Conservation (phyloP, 2,329 filamentous ascomycete genomes). For the Hypoxylon rubiginosum region DNA sequence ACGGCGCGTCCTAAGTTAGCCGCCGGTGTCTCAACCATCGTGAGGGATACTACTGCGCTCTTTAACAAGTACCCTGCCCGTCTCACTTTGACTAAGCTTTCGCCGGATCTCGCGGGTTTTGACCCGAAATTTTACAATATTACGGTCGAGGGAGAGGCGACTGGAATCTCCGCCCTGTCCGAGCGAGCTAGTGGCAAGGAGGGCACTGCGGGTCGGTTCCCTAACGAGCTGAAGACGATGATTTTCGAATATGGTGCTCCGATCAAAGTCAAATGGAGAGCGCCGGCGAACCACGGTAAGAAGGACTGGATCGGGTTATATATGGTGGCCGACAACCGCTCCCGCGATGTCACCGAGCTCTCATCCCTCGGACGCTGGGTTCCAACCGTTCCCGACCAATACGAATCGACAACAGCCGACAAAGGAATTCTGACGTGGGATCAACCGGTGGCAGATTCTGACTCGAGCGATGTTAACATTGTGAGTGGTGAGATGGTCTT, state of each 20-base stretch:
- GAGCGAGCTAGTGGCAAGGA: constrained; percentile 80
- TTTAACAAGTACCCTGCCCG: constrained; percentile 92
- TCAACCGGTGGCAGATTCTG: constrained; percentile 65
- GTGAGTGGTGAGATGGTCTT: constrained; percentile 88
- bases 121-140: constrained; percentile 86
- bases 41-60: constrained; percentile 86
- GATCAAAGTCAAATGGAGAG: constrained; percentile 90
- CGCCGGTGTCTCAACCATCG: constrained; percentile 86
- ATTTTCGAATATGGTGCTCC: constrained; percentile 91
- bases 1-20: constrained; percentile 87
- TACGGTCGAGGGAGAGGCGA: constrained; percentile 76
- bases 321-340: constrained; percentile 93
- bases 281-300: constrained; percentile 86
- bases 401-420: constrained; percentile 81
- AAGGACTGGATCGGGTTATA: constrained; percentile 97
- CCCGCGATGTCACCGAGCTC: constrained; percentile 85
- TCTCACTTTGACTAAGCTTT: constrained; percentile 83
- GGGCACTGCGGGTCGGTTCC: constrained; percentile 75
- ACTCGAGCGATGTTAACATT: constrained; percentile 68
- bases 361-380: constrained; percentile 91
- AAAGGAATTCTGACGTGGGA: constrained; percentile 81
- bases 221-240: constrained; percentile 79
- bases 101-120: constrained; percentile 83
- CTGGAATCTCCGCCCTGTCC: constrained; percentile 62
- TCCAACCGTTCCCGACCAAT: constrained; percentile 81